These are phyloP conservation scores for Phytophthora parvispora DNA, from an alignment of 352 stramenopile species.

Conservation along the genomic window DNA sequence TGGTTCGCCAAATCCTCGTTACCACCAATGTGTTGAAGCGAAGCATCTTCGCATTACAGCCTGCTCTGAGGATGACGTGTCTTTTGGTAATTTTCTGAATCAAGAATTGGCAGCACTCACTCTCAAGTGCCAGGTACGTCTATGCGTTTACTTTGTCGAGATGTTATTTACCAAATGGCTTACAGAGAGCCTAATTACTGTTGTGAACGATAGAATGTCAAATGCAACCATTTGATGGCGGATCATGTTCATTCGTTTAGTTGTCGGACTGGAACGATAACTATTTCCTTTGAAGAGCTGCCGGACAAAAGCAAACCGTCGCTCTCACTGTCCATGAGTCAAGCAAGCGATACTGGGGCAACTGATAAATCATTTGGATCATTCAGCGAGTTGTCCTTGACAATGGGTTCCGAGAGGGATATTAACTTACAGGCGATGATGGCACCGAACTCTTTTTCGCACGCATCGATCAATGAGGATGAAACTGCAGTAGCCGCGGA, in stretches of 20 bases:
- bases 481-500: conserved; percentile 30
- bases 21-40: conserved; percentile 77
- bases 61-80: conserved; percentile 78
- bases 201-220: conserved; percentile 62
- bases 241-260: conserved; percentile 89
- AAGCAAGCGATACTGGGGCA: conserved; percentile 38
- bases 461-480: conserved; percentile 27
- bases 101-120: conserved; percentile 78
- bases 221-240: conserved; percentile 85
- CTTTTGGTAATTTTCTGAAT: conserved; percentile 82
- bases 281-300: conserved; percentile 87
- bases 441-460: conserved; percentile 38
- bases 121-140: conserved; percentile 84
- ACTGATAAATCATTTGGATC: conserved; percentile 43
- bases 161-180: background rate
- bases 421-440: conserved; percentile 61
- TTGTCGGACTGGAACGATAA: conserved; percentile 75
- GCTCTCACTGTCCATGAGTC: conserved; percentile 45
- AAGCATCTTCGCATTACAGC: conserved; percentile 75
- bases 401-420: conserved; percentile 44
- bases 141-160: background rate
- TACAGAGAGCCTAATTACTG: conserved; percentile 1
- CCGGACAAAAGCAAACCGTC: conserved; percentile 63
- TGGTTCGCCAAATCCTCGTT: conserved; percentile 52
- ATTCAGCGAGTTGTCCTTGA: conserved; percentile 38